Percentiles rank a stretch among this genome's conserved stretches.
Conservation (phyloP, 495 filamentous ascomycete genomes). For the Penicilliopsis zonata region DNA sequence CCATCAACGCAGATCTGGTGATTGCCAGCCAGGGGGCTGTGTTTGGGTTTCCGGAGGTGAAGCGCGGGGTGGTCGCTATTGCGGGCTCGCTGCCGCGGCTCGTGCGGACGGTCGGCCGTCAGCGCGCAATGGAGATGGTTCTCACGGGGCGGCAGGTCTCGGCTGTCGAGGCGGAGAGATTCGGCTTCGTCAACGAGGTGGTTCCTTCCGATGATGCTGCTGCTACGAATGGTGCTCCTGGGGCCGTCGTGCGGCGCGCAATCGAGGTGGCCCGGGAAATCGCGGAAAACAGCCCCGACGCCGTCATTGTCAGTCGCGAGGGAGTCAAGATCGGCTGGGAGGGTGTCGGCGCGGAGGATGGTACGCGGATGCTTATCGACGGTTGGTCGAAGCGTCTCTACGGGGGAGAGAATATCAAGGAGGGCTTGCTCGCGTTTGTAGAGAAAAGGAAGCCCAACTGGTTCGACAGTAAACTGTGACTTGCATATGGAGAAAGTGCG, state of each 20-base stretch:
- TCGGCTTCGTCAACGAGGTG: slow-evolving; percentile 64
- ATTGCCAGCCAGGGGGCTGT: slow-evolving; percentile 39
- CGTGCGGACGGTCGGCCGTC: slow-evolving; percentile 50
- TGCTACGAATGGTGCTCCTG: slow-evolving; percentile 12
- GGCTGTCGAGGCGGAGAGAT: slow-evolving; percentile 47
- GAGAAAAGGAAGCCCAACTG: slow-evolving; percentile 70
- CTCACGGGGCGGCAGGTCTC: slow-evolving; percentile 49
- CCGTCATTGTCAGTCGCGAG: slow-evolving; percentile 55
- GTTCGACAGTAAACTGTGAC: slow-evolving; percentile 64
- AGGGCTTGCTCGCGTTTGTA: slow-evolving; percentile 70
- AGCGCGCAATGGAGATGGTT: slow-evolving; percentile 66
- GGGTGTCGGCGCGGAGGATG: slow-evolving; percentile 53
- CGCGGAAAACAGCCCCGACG: slow-evolving; percentile 56
- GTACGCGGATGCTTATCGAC: slow-evolving; percentile 41
- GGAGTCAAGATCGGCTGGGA: slow-evolving; percentile 66
- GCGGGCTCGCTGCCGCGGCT: slow-evolving; percentile 65
- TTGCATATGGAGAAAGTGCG: not conserved
- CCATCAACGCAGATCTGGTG: slow-evolving; percentile 61
- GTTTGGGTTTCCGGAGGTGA: slow-evolving; percentile 61
- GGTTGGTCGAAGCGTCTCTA: slow-evolving; percentile 50
- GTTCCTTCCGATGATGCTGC: slow-evolving; percentile 39
- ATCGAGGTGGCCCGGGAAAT: slow-evolving; percentile 35
- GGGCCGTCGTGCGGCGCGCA: slow-evolving; percentile 34
- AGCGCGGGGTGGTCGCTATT: slow-evolving; percentile 57
- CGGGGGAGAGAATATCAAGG: slow-evolving; percentile 65